Base-by-base conservation (phyloP, 2,329 filamentous ascomycete species). In the Fusarium coffeatum region DNA sequence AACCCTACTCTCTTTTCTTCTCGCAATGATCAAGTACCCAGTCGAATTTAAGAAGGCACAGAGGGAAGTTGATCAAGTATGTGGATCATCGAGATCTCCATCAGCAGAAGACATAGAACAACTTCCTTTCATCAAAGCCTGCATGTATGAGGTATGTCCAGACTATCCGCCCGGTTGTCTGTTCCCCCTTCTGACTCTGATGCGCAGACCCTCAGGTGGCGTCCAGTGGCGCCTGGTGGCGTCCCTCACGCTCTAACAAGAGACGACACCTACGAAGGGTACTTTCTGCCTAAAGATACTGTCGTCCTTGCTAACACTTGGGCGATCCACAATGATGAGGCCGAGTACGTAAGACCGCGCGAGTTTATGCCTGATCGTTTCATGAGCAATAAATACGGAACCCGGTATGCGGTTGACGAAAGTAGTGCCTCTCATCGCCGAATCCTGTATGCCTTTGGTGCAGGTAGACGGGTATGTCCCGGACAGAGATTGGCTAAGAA, bases 201-300 rank as follows among this genome's bases (percentile, higher is more conserved):
- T 28, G 27, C 27, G 0, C 27, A 28, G 27, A 28, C 27, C 4
- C 27, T 55, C 20, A 25, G 77, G 61, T 82, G 76, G 80, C 79
- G 81, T 32, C 82, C 82, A 2, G 78, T 82, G 0, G 80, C 81
- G 3, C 82, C 84, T 0, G 72, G 83, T 1, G 83, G 82, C 0
- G 71, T 76, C 2, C 85, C 84, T 1, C 85, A 87, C 59, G 83
- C 83, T 1, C 79, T 80, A 1, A 83, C 81, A 1, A 78, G 82
- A 28, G 84, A 87, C 46, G 84, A 87, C 59, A 73, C 76, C 15
- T 87, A 85, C 69, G 79, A 81, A 45, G 84, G 83, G 18, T 85
- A 83, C 67, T 75, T 79, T 16, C 85, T 87, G 25, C 84, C 85
- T 5, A 78, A 80, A 5, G 84, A 82, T 1, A 85, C 85, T 0